Evolutionary conservation across 1,284 basidiomycete genomes (phyloP), one percentile per base, ranked within the genome.

Genomic region (Tilletiaria anomala): DNA sequence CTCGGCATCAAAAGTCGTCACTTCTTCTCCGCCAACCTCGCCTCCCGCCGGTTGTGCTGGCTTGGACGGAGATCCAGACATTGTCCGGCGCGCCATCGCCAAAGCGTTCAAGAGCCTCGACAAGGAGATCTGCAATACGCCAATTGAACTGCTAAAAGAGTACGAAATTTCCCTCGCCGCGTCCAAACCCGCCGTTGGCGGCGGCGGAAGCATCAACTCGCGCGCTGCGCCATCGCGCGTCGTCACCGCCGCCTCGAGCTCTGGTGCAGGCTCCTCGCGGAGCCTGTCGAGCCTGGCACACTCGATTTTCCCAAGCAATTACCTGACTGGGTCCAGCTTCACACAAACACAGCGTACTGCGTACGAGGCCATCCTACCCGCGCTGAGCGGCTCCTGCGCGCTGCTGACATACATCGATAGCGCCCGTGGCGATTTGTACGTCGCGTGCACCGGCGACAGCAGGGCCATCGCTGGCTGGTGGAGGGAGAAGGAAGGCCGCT

Each of bases 381-480:
- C 63, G 2, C 36, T 65, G 3, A 53, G 50, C 19, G 63, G 63
- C 19, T 56, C 53, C 41, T 66, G 63, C 35, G 63, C 63, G 6
- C 43, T 65, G 20, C 45, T 66, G 32, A 58, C 63, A 12, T 66
- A 66, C 47, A 54, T 66, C 32, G 63, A 66, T 35, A 53, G 50
- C 16, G 60, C 54, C 4, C 50, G 63, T 19, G 54, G 59, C 20
- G 62, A 65, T 24, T 44, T 66, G n/a, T 66, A 66, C 35, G 59
- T 66, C 18, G 91, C 93, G 2, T 81, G 81, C 53, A 82, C 88
- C 5, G 93, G 93, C 2, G 93, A 99, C 66, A 83, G 83, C 58
- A 78, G 93, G 34, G 93, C 93, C 8, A 85, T 99, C 2, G 89
- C 91, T 11, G 93, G 93, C 20, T 77, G 86, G 45, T 91, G 85